Evolutionary conservation across 805 yeast species (phyloP).

Genomic region (Monosporozyma unispora): DNA sequence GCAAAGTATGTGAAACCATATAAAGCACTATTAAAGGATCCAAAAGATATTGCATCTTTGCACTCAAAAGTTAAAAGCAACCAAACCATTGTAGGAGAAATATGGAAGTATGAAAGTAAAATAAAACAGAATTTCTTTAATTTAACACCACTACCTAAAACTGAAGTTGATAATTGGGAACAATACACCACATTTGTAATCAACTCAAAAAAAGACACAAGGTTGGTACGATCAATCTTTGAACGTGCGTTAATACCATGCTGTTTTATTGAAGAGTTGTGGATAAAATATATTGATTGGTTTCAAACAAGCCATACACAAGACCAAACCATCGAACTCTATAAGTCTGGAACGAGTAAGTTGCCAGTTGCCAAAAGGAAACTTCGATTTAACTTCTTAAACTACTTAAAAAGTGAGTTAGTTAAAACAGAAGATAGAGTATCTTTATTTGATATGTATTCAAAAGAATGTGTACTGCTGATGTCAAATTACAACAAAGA

Average conservation of each 20-base stretch:
- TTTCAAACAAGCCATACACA: slow-evolving; percentile 2
- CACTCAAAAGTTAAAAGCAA: slow-evolving; percentile 38
- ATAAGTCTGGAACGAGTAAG: slow-evolving; percentile 41
- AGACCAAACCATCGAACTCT: slow-evolving; percentile 35
- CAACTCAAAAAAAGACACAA: slow-evolving; percentile 18
- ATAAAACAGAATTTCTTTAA: slow-evolving; percentile 53
- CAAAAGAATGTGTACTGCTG: slow-evolving; percentile 8
- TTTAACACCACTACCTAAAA: slow-evolving; percentile 35
- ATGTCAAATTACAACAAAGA: slow-evolving; percentile 16
- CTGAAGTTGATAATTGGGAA: slow-evolving; percentile 48
- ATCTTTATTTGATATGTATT: slow-evolving; percentile 8
- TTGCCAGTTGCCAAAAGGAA: slow-evolving; percentile 27
- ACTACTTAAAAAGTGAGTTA: slow-evolving; percentile 12
- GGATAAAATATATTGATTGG: slow-evolving; percentile 63
- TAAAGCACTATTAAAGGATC: slow-evolving; percentile 25
- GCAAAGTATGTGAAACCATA: slow-evolving; percentile 59
- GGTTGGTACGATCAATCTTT: slow-evolving; percentile 41
- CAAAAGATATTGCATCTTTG: slow-evolving; percentile 24
- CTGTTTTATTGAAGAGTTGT: slow-evolving; percentile 48
- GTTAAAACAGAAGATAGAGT: slow-evolving; percentile 6
- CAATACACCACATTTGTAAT: slow-evolving; percentile 52
- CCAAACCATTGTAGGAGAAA: slow-evolving; percentile 38
- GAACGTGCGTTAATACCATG: slow-evolving; percentile 69
- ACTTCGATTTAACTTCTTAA: slow-evolving; percentile 15
- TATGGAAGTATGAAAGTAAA: slow-evolving; percentile 67